Conservation (phyloP, 129 eudicot genomes). For the Chrysanthemum makinoi region DNA sequence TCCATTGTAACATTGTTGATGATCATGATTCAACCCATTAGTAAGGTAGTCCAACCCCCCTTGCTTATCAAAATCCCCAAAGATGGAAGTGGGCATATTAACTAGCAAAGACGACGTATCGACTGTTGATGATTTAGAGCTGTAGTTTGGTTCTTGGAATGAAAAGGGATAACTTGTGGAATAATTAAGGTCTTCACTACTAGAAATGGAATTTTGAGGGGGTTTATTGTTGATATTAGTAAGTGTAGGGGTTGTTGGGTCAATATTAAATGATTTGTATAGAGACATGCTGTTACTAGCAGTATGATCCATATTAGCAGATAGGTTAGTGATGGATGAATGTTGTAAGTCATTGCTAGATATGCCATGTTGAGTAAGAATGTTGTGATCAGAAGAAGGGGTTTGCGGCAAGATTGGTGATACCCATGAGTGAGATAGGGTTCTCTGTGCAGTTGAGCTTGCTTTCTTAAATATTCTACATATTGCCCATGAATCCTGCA, state of each 20-base stretch:
- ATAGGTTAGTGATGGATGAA: constrained; percentile 40
- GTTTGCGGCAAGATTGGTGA: constrained; percentile 48
- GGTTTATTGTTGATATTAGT: constrained; percentile 29
- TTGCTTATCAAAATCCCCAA: constrained; percentile 47
- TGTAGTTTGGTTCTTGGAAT: constrained; percentile 34
- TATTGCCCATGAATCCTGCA: constrained; percentile 98
- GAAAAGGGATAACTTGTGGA: constrained; percentile 41
- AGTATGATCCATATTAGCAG: constrained; percentile 42
- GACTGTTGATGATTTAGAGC: constrained; percentile 37
- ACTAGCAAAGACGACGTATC: constrained; percentile 62
- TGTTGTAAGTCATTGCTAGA: constrained; percentile 33
- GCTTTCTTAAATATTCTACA: constrained; percentile 97
- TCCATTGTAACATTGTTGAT: constrained; percentile 32
- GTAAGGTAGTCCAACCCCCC: constrained; percentile 36
- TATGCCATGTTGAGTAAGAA: constrained; percentile 26
- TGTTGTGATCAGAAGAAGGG: constrained; percentile 33
- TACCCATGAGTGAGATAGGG: constrained; percentile 81
- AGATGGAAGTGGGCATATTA: constrained; percentile 62
- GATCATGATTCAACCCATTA: constrained; percentile 35
- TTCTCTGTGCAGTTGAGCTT: constrained; percentile 71
- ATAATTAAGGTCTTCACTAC: constrained; percentile 29
- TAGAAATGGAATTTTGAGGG: constrained; percentile 37
- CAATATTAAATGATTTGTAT: constrained; percentile 39
- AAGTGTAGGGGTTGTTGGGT: constrained; percentile 36
- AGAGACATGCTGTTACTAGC: constrained; percentile 31